Evolutionary conservation across 139 green algal genomes (phyloP).

Genomic region (Limnomonas spitsbergensis): DNA sequence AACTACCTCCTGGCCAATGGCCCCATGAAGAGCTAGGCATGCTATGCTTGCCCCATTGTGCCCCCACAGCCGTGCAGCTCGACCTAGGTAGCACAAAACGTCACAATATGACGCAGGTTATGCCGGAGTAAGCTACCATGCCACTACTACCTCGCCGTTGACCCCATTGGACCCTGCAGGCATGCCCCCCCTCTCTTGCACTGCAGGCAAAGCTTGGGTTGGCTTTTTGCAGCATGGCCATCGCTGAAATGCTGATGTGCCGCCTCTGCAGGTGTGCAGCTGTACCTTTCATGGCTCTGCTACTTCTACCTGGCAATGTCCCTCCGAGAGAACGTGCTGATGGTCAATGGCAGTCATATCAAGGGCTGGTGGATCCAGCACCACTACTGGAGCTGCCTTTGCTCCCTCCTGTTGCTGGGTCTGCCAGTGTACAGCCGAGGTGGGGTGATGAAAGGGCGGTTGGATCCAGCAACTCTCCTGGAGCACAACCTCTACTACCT

Average conservation of each 20-base stretch:
- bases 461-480: neutral
- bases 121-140: no score
- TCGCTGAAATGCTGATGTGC: no score
- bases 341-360: constrained; percentile 91
- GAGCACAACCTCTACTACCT: neutral
- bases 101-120: no score
- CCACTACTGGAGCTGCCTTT: constrained; percentile 84
- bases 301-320: constrained; percentile 93
- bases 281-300: constrained; percentile 86
- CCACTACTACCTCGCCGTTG: no score
- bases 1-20: no score
- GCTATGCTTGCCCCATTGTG: no score
- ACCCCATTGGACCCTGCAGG: no score
- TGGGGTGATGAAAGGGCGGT: neutral
- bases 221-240: no score
- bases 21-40: no score
- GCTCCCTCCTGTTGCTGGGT: constrained; percentile 77
- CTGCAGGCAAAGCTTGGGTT: no score
- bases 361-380: constrained; percentile 83
- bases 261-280: constrained; percentile 64
- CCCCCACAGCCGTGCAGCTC: no score
- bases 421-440: constrained; percentile 71
- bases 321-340: constrained; percentile 86
- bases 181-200: neutral
- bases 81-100: no score